Evolutionary conservation across 768 basidiomycete genomes (phyloP), one percentile per base, ranked within the genome.

Genomic region (Boletellus sp.): DNA sequence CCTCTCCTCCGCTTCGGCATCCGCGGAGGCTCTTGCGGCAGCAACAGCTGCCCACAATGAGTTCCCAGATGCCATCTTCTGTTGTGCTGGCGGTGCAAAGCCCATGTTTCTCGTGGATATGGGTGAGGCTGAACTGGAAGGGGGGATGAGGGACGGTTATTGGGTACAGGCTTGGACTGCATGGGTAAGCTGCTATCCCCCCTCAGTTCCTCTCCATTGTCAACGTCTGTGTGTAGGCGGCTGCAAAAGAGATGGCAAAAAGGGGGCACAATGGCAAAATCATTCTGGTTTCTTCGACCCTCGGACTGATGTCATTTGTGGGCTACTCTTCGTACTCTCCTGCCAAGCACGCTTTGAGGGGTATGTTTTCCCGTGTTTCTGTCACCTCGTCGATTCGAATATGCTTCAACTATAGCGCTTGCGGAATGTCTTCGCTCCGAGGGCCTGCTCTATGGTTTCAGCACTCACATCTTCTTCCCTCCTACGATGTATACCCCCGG

Each of bases 351-450:
- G 94, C 94, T 8, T 64, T 95, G 6, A 72, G 90, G 70, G 92
- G 92, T 91, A 55, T 37, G 70, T 53, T 16, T 19, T 24, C 11
- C 12, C 9, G 3, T 42, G 6, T 20, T 19, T 9, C 22, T 19
- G 3, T 12, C 28, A 8, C 28, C 3, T 8, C 9, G 20, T 46
- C 15, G 8, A 17, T 16, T 9, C 3, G 7, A 26, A 22, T n/a
- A 28, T 1, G 3, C 15, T 24, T 7, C 10, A 5, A 26, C 9
- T 19, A 7, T 9, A 93, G 91, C 87, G 13, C 79, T 96, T 0
- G 90, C 89, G 13, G 94, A 96, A 51, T 78, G 85, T 0, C 75
- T 96, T 13, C 84, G 86, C 8, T 85, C 82, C 22, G 94, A 95
- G 61, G 72, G 91, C 42, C 70, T 83, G 53, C 72, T 94, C 7